Evolutionary conservation across 2,329 filamentous ascomycete genomes (phyloP), one percentile per base, ranked within the genome.

Genomic region (Pseudonectria foliicola): DNA sequence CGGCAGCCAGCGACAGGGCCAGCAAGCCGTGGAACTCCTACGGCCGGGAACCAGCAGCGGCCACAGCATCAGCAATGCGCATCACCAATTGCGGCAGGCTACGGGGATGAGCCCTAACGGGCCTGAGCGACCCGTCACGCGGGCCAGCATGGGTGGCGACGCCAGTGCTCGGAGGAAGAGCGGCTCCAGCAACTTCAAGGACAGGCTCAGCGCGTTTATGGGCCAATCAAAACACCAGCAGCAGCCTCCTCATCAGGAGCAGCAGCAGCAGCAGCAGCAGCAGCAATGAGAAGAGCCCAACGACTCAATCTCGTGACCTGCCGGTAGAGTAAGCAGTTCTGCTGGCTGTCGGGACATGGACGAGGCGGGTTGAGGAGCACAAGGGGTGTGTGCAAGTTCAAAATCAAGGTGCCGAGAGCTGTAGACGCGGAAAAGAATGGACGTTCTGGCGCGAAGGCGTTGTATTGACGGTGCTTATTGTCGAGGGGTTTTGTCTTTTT

Each of bases 131-230:
- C 60, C 59, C 7, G 35, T 43, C 6, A 61, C 61, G 3, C 59
- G 59, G 37, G 50, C 56, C 28, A 54, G 60, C 25, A 51, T 41
- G 31, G 27, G 43, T 4, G 38, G 51, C 16, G 45, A 53, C 21
- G 32, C 42, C 4, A 41, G 37, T 5, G 50, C 55, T 15, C 48
- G 54, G 13, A 46, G 55, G 24, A 56, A 55, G 36, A 51, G 35
- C 23, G 53, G 53, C 14, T 49, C 49, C 13, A 48, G 47, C 18
- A 58, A 56, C 4, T 40, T 64, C 11, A 54, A 60, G 33, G 59
- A 62, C 31, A 61, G 55, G 39, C 46, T 64, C 12, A 57, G 48
- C 28, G 57, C 59, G 12, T 46, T 64, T 18, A 57, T 59, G 2
- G 53, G 54, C 16, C 38, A 52, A 27, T 53, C 46, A 46, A 48